These are phyloP conservation scores for Lagenidium sp. DNA, from an alignment of 352 stramenopile genomes.

Conservation along the genomic window DNA sequence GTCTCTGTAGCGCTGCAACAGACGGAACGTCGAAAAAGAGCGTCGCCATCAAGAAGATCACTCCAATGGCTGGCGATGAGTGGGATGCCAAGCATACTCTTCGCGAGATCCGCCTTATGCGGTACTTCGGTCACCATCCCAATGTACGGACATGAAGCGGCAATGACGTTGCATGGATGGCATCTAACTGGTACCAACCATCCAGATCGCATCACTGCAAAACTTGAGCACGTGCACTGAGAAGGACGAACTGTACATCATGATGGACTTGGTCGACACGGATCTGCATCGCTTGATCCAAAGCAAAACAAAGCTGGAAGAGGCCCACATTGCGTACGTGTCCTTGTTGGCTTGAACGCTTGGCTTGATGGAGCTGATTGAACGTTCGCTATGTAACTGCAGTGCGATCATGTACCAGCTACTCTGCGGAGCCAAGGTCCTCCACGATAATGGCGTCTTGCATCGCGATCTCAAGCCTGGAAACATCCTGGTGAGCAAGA, in stretches of 20 bases:
- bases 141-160: constrained; percentile 75
- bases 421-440: constrained; percentile 80
- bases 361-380: no score
- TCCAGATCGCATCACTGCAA: constrained; percentile 61
- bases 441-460: constrained; percentile 88
- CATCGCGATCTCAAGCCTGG: constrained; percentile 79
- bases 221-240: constrained; percentile 78
- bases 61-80: constrained; percentile 85
- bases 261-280: constrained; percentile 93
- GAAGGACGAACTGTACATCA: constrained; percentile 93
- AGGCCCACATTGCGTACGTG: constrained; percentile 60
- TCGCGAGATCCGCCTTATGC: constrained; percentile 87
- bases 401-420: constrained; percentile 94
- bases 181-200: no score
- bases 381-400: neutral
- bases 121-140: constrained; percentile 84
- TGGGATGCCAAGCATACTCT: constrained; percentile 89
- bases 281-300: constrained; percentile 89
- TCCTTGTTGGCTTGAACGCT: neutral
- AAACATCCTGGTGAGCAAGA: constrained; percentile 82
- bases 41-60: constrained; percentile 92
- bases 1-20: constrained; percentile 37
- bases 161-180: no score
- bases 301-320: constrained; percentile 81
- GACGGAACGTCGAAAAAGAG: constrained; percentile 65